Conservation (phyloP, 1,284 basidiomycete species). For the Cerrena zonata region DNA sequence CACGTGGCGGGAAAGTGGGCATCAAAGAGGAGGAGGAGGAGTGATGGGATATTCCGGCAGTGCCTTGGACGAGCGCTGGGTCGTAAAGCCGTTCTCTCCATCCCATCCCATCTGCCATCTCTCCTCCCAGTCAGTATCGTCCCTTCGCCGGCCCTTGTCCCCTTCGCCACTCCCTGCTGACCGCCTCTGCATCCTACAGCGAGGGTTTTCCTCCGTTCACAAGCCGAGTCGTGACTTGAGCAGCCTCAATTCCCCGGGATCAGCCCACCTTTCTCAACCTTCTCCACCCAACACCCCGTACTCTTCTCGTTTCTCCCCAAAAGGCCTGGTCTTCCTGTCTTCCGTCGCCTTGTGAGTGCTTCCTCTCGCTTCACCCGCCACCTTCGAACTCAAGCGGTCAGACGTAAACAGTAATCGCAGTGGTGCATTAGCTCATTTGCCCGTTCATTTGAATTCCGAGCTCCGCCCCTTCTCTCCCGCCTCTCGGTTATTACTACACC, state of each 20-base stretch:
- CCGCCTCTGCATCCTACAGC: slow-evolving; percentile 5
- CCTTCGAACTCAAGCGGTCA: not conserved
- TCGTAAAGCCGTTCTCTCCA: not conserved
- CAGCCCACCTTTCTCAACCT: not conserved
- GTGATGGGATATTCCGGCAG: not conserved
- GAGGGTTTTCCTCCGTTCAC: slow-evolving; percentile 14
- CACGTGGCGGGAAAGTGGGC: not conserved
- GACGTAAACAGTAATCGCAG: not conserved
- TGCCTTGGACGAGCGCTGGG: not conserved
- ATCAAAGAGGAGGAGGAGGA: not conserved
- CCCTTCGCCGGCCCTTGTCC: not conserved
- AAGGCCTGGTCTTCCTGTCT: not conserved
- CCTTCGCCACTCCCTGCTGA: not conserved
- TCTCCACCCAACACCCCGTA: slow-evolving; percentile 4
- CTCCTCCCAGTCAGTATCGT: not conserved
- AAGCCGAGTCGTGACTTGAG: not conserved
- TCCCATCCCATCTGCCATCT: slow-evolving; percentile 5
- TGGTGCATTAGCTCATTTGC: not conserved
- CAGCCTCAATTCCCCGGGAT: not conserved
- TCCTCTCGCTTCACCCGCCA: not conserved
- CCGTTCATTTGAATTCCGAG: not conserved
- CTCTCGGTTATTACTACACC: not conserved
- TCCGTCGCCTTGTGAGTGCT: not conserved
- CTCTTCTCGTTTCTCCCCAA: slow-evolving; percentile 2
- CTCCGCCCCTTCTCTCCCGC: not conserved